phyloP scores from a whole-genome alignment of 208 protist species.

The Strigomonas galati region DNA sequence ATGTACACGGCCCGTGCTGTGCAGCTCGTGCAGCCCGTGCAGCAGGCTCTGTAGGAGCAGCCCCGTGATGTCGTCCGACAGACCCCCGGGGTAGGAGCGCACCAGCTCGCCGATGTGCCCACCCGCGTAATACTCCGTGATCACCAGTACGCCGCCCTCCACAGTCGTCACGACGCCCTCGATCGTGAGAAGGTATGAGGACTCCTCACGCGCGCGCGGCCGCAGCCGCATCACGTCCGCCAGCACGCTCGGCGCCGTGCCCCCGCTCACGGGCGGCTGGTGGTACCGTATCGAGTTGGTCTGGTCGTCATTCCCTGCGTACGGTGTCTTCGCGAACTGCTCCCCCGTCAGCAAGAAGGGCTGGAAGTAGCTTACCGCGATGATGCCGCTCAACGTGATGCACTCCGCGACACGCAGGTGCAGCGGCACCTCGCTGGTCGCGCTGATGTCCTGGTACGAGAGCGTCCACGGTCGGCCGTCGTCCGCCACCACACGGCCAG shows the following conservation, averaged over 20 bases:
- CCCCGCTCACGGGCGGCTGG: not conserved
- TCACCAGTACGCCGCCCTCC: conserved; percentile 3
- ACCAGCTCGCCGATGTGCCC: not conserved
- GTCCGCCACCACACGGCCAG: not conserved
- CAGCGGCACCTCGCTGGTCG: not conserved
- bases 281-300: not conserved
- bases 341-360: not conserved
- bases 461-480: not conserved
- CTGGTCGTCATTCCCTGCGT: not conserved
- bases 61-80: conserved; percentile 4
- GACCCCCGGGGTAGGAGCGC: not conserved
- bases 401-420: not conserved
- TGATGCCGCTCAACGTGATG: not conserved
- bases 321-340: conserved; percentile 3
- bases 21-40: conserved; percentile 8
- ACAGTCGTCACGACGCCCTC: not conserved
- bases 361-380: conserved; percentile 2
- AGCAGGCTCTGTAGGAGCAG: conserved; percentile 17
- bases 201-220: not conserved
- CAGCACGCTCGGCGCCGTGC: not conserved
- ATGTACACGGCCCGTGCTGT: conserved; percentile 24
- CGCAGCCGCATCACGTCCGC: not conserved
- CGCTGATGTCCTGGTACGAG: not conserved
- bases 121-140: not conserved
- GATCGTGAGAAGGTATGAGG: not conserved